Evolutionary conservation across 2,329 filamentous ascomycete genomes (phyloP).

Genomic region (Leptographium radiaticola): DNA sequence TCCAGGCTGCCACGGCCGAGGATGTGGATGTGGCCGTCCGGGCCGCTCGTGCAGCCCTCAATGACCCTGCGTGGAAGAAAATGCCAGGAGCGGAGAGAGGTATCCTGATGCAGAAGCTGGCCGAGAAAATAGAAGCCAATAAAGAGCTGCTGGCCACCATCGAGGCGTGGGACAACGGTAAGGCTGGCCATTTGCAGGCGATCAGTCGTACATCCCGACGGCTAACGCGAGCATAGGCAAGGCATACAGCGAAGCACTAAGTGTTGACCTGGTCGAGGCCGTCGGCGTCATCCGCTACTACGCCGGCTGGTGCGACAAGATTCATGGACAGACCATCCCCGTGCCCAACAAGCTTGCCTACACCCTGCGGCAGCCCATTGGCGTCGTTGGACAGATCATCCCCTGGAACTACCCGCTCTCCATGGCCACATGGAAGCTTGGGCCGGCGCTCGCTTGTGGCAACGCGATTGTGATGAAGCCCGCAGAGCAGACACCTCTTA

Average conservation of each 20-base stretch:
- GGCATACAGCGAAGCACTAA: conserved; percentile 43
- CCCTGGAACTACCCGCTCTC: conserved; percentile 63
- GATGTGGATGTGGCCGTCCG: conserved; percentile 7
- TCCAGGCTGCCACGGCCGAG: conserved; percentile 1
- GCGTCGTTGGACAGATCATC: conserved; percentile 56
- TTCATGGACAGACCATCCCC: conserved; percentile 56
- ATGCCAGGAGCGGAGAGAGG: conserved; percentile 15
- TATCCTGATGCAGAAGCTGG: conserved; percentile 28
- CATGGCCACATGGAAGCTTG: conserved; percentile 63
- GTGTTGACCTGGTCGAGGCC: conserved; percentile 17
- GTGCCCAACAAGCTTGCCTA: conserved; percentile 54
- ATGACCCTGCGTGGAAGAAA: conserved; percentile 1
- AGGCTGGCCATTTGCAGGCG: conserved; percentile 18
- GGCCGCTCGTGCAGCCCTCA: conserved; percentile 5
- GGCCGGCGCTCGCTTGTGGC: conserved; percentile 48
- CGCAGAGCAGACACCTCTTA: conserved; percentile 49
- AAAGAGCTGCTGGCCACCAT: conserved; percentile 26
- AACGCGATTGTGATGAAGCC: conserved; percentile 50
- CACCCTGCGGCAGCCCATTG: conserved; percentile 54
- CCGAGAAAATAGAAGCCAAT: conserved; percentile 25
- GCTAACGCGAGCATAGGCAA: not conserved
- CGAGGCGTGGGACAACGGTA: conserved; percentile 78
- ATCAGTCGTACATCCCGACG: not conserved
- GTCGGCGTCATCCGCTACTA: conserved; percentile 54
- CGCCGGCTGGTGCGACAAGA: conserved; percentile 58